A percentile compares a stretch with the other conserved stretches of the same genome.
Evolutionary conservation across 768 basidiomycete genomes (phyloP).

Genomic region (Termitomyces eurrhizus): DNA sequence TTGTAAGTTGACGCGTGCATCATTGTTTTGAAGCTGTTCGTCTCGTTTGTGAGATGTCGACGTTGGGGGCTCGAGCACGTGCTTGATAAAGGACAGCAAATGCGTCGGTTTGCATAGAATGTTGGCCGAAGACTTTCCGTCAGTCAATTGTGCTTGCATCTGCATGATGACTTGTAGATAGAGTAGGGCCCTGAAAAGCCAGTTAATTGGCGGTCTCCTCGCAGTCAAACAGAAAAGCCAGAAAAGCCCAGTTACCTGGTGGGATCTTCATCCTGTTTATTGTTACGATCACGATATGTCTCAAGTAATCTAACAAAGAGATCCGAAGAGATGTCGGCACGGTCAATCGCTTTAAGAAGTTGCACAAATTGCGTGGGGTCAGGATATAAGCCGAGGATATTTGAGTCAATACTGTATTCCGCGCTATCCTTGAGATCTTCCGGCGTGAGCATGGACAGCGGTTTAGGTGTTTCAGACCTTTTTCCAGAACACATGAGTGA

Average conservation of each 20-base stretch:
- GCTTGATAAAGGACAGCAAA: constrained; percentile 78
- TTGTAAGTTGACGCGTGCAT: constrained; percentile 24
- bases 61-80: constrained; percentile 55
- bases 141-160: constrained; percentile 69
- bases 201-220: constrained; percentile 4
- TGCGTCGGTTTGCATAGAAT: constrained; percentile 65
- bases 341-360: constrained; percentile 60
- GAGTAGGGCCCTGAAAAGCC: constrained; percentile 50
- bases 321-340: constrained; percentile 66
- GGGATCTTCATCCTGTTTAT: constrained; percentile 40
- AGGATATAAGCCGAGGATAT: constrained; percentile 67
- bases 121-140: constrained; percentile 47
- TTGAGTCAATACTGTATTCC: constrained; percentile 44
- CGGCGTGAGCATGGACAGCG: constrained; percentile 48
- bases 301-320: constrained; percentile 76
- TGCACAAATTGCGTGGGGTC: constrained; percentile 68
- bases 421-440: constrained; percentile 40
- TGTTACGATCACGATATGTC: constrained; percentile 50
- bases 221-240: neutral
- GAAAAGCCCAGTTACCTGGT: constrained; percentile 36
- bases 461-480: constrained; percentile 22
- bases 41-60: constrained; percentile 25
- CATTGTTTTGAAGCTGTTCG: neutral
- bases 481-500: neutral
- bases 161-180: constrained; percentile 79